phyloP scores from a whole-genome alignment of 163 green algal species.

The Scenedesmus sp. region DNA sequence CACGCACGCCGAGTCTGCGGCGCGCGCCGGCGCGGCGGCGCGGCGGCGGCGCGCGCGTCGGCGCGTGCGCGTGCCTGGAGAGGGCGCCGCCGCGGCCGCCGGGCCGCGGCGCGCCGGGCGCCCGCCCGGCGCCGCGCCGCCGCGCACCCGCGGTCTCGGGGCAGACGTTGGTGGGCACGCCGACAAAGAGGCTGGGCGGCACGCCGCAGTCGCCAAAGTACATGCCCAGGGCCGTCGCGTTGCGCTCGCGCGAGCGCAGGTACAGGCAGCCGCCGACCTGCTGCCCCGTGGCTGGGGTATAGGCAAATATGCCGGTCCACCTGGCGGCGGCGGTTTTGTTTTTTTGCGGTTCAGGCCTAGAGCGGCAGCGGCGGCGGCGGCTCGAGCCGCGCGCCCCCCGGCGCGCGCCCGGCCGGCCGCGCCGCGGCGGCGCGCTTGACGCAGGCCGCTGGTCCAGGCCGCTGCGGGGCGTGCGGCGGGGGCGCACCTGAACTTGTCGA shows the following conservation, averaged over 20 bases:
- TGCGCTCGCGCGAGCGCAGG: conserved; percentile 3
- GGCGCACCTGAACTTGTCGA: conserved; percentile 31
- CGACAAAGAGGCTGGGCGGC: conserved; percentile 6
- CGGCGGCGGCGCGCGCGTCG: no score
- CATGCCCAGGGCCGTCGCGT: neutral
- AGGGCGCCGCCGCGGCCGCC: no score
- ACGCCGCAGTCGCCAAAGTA: conserved; percentile 34
- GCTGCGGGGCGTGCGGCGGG: no score
- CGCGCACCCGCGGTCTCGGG: no score
- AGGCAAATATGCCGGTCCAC: conserved; percentile 30
- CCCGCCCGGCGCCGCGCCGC: no score
- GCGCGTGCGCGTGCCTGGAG: no score
- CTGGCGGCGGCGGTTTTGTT: neutral
- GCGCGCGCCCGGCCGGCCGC: neutral
- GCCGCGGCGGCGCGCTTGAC: no score
- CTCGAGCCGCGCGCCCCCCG: neutral
- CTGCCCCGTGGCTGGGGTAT: conserved; percentile 3
- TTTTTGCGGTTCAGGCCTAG: no score
- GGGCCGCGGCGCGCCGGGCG: no score
- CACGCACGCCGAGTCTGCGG: conserved; percentile 26
- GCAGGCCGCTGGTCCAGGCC: no score
- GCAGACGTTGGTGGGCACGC: conserved; percentile 15
- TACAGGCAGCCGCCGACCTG: neutral
- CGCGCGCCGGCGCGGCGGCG: no score
- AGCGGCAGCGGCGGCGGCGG: neutral